Evolutionary conservation across 176 grass and related monocot genomes (phyloP).

Genomic region (Rhynchospora tenuis): DNA sequence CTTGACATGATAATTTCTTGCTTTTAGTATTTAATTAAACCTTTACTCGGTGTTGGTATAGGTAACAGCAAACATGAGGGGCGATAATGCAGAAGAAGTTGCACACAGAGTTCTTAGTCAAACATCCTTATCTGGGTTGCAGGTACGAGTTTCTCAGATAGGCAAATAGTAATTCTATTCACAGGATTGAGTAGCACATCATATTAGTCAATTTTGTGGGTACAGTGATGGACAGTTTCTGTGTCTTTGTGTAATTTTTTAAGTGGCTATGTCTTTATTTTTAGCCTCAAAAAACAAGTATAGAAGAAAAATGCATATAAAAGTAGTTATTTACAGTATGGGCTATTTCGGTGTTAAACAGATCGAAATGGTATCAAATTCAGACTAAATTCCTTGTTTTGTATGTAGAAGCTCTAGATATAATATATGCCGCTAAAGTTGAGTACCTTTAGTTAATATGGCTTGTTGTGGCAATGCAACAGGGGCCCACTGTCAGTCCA

Average conservation of each 20-base stretch:
- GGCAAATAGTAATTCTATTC: neutral
- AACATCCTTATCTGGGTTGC: slow-evolving; percentile 69
- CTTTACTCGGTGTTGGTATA: slow-evolving; percentile 38
- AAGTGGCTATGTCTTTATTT: neutral
- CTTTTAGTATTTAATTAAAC: slow-evolving; percentile 10
- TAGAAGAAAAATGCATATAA: neutral
- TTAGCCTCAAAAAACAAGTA: neutral
- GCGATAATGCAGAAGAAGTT: slow-evolving; percentile 78
- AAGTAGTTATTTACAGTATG: neutral
- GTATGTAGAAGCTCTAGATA: neutral
- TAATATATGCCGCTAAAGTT: neutral
- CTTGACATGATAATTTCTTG: neutral
- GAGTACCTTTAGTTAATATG: neutral
- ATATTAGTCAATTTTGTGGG: neutral
- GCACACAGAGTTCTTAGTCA: slow-evolving; percentile 81
- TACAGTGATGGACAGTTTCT: neutral
- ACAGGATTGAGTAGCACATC: neutral
- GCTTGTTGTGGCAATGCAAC: slow-evolving; percentile 33
- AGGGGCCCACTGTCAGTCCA: slow-evolving; percentile 94
- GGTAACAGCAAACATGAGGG: slow-evolving; percentile 97
- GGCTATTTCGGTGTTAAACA: neutral
- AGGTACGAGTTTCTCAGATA: slow-evolving; percentile 38
- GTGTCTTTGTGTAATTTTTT: neutral
- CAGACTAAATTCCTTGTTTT: neutral
- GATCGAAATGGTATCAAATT: neutral